Evolutionary conservation across 2,329 filamentous ascomycete genomes (phyloP).

Genomic region (Exophiala mesophila): DNA sequence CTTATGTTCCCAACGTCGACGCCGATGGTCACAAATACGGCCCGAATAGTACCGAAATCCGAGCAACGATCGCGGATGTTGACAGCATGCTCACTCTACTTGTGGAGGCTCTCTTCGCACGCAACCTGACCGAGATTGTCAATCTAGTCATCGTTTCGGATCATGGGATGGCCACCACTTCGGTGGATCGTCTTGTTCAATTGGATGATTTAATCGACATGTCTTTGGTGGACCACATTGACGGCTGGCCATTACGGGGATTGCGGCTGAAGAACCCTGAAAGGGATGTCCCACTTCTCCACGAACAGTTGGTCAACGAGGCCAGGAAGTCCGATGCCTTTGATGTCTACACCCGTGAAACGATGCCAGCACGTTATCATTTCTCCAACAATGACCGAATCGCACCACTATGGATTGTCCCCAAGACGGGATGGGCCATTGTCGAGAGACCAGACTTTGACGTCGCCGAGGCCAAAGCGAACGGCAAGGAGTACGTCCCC

Average conservation of each 20-base stretch:
- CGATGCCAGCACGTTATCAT: slow-evolving; percentile 92
- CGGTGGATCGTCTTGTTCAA: slow-evolving; percentile 73
- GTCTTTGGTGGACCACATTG: slow-evolving; percentile 70
- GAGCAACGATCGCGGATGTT: slow-evolving; percentile 68
- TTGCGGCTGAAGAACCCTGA: slow-evolving; percentile 69
- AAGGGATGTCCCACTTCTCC: slow-evolving; percentile 61
- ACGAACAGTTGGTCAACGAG: slow-evolving; percentile 51
- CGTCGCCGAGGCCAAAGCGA: slow-evolving; percentile 60
- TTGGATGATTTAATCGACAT: slow-evolving; percentile 84
- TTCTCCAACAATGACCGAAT: slow-evolving; percentile 85
- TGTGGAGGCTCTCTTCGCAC: slow-evolving; percentile 67
- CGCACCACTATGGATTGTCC: slow-evolving; percentile 89
- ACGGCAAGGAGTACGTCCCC: slow-evolving; percentile 67
- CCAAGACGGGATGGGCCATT: slow-evolving; percentile 88
- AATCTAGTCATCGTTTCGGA: slow-evolving; percentile 96
- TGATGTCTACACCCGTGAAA: slow-evolving; percentile 77
- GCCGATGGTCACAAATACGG: slow-evolving; percentile 80
- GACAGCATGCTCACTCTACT: slow-evolving; percentile 77
- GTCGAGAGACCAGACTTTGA: slow-evolving; percentile 76
- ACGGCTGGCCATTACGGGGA: slow-evolving; percentile 92
- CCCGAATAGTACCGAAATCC: slow-evolving; percentile 90
- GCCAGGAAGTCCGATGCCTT: slow-evolving; percentile 55
- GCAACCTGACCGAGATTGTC: slow-evolving; percentile 83
- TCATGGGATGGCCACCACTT: slow-evolving; percentile 96
- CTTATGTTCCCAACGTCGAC: slow-evolving; percentile 93